These are phyloP conservation scores for Gastroboletus turbinatus DNA, from an alignment of 1,284 basidiomycete species.

Conservation along the genomic window DNA sequence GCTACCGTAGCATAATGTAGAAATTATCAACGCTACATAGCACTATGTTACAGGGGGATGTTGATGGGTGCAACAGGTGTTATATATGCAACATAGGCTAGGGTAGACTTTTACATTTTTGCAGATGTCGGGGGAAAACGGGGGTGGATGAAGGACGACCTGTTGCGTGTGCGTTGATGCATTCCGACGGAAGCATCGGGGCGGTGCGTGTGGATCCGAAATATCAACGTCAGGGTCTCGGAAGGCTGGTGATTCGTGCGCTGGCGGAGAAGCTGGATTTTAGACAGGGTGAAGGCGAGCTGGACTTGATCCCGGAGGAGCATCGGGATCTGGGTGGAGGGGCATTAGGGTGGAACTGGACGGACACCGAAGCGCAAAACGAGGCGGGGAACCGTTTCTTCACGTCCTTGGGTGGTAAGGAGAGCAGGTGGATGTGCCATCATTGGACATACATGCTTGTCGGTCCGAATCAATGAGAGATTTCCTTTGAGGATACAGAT, in stretches of 20 bases:
- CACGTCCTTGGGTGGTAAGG: constrained; percentile 11
- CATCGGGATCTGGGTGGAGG: constrained; percentile 19
- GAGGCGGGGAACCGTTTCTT: constrained; percentile 14
- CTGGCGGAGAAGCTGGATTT: constrained; percentile 16
- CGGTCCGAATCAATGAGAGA: background rate
- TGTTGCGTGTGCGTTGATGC: constrained; percentile 19
- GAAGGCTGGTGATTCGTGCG: constrained; percentile 9
- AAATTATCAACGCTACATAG: no score
- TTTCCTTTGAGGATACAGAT: background rate
- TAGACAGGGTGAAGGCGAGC: background rate
- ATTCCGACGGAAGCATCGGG: constrained; percentile 26
- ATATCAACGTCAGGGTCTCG: constrained; percentile 17
- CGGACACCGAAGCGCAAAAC: constrained; percentile 12
- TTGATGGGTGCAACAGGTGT: no score
- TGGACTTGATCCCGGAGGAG: background rate
- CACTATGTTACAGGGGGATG: no score
- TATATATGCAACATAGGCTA: no score
- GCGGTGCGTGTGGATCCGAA: constrained; percentile 14
- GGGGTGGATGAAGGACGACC: background rate
- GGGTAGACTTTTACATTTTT: no score
- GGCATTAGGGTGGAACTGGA: constrained; percentile 27
- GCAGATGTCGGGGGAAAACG: background rate
- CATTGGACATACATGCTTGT: constrained; percentile 16
- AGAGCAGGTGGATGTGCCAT: constrained; percentile 1
- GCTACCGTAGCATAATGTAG: no score